Percentiles rank a stretch among this genome's conserved stretches.
Conservation (phyloP, 371 early-diverging fungal species). For the Lichtheimia ornata region DNA sequence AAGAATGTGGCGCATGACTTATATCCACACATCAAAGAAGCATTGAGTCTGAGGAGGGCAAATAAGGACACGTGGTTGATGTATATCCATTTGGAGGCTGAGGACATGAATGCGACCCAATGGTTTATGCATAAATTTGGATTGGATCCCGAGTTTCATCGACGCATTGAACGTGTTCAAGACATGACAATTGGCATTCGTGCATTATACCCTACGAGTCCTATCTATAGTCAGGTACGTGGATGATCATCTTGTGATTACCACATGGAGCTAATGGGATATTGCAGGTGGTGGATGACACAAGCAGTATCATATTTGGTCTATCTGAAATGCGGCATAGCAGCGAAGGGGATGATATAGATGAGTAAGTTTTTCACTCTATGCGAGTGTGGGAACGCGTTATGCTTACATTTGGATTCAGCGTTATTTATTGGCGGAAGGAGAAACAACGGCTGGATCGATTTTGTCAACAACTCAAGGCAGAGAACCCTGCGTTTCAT, state of each 20-base stretch:
- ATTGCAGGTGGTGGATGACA: constrained; percentile 20
- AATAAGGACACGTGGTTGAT: constrained; percentile 26
- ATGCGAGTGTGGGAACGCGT: not conserved
- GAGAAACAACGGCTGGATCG: constrained; percentile 22
- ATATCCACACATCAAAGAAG: constrained; percentile 19
- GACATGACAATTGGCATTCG: constrained; percentile 21
- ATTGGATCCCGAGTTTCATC: constrained; percentile 21
- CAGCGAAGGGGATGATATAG: not conserved
- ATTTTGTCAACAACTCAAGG: constrained; percentile 13
- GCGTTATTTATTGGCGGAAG: constrained; percentile 27
- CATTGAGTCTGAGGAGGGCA: no score
- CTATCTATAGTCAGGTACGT: constrained; percentile 20
- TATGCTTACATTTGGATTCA: not conserved
- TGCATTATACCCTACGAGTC: constrained; percentile 8
- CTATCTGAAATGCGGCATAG: constrained; percentile 26
- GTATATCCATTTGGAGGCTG: constrained; percentile 19
- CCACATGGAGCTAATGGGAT: not conserved
- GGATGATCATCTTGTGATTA: not conserved
- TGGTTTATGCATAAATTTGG: constrained; percentile 40
- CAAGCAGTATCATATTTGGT: constrained; percentile 33
- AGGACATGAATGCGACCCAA: constrained; percentile 12
- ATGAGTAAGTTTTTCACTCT: not conserved
- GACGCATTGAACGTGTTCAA: constrained; percentile 14
- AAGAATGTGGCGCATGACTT: constrained; percentile 25
- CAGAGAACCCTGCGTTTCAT: constrained; percentile 21